Percentiles rank a stretch among this genome's conserved stretches.
Evolutionary conservation across 345 rosid genomes (phyloP).

Genomic region (Rhodamnia rubescens): DNA sequence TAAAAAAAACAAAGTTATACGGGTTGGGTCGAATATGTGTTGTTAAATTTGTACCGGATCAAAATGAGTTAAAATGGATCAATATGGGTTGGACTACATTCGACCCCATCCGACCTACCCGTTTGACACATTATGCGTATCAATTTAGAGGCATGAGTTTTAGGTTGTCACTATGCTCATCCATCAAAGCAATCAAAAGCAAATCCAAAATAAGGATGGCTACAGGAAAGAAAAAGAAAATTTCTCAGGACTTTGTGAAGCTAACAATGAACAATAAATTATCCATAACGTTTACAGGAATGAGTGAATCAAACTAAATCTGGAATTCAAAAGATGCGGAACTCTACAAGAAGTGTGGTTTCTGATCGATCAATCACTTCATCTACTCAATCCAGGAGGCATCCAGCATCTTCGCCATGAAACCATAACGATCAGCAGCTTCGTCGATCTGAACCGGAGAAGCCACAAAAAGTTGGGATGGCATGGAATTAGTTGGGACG

Average conservation of each 20-base stretch:
- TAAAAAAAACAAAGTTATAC: no score
- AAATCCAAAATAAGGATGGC: neutral
- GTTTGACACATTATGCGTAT: no score
- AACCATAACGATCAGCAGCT: conserved; percentile 71
- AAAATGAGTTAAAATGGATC: no score
- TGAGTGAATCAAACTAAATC: neutral
- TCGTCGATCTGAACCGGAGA: conserved; percentile 53
- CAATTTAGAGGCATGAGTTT: no score
- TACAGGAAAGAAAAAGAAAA: neutral
- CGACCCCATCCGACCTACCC: no score
- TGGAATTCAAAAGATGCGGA: neutral
- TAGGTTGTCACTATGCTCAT: neutral
- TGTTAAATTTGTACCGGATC: no score
- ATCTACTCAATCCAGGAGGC: conserved; percentile 58
- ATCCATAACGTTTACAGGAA: neutral
- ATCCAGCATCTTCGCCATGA: conserved; percentile 74
- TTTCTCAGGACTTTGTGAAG: neutral
- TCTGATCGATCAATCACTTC: neutral
- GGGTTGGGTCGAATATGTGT: no score
- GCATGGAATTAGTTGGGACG: neutral
- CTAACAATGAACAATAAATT: neutral
- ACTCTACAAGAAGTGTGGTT: neutral
- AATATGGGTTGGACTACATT: no score
- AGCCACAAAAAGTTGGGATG: neutral
- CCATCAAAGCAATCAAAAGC: neutral